Conservation (phyloP, 257 asterid species). For the Ajuga chamaepitys region DNA sequence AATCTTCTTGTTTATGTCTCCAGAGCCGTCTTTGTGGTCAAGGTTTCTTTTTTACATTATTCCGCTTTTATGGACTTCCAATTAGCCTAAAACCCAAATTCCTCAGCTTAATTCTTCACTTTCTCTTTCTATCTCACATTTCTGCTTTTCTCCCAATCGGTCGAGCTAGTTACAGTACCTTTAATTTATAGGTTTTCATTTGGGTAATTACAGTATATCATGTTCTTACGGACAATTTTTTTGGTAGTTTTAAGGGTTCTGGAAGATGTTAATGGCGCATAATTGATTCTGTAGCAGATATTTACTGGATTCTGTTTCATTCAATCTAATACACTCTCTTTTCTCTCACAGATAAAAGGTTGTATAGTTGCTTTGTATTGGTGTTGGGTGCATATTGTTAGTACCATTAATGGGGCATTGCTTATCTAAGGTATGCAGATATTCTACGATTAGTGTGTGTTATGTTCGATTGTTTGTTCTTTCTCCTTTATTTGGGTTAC, state of each 20-base stretch:
- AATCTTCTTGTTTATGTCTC: constrained; percentile 3
- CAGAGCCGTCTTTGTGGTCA: constrained; percentile 14
- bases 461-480: background rate
- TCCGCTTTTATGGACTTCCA: background rate
- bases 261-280: background rate
- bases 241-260: background rate
- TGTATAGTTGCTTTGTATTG: background rate
- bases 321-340: background rate
- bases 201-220: background rate
- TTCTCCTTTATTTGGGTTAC: background rate
- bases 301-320: background rate
- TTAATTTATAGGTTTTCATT: background rate
- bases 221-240: background rate
- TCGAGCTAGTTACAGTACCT: background rate
- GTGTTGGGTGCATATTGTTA: background rate
- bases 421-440: constrained; percentile 30
- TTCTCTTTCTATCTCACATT: background rate
- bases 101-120: background rate
- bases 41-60: constrained; percentile 3
- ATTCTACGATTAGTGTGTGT: background rate
- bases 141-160: background rate
- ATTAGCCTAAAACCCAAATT: constrained; percentile 2
- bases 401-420: constrained; percentile 36
- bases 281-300: background rate
- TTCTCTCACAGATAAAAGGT: constrained; percentile 4